A percentile compares a stretch with the other conserved stretches of the same genome.
Evolutionary conservation across 2,329 filamentous ascomycete species (phyloP).

Genomic region (Xylaria digitata): DNA sequence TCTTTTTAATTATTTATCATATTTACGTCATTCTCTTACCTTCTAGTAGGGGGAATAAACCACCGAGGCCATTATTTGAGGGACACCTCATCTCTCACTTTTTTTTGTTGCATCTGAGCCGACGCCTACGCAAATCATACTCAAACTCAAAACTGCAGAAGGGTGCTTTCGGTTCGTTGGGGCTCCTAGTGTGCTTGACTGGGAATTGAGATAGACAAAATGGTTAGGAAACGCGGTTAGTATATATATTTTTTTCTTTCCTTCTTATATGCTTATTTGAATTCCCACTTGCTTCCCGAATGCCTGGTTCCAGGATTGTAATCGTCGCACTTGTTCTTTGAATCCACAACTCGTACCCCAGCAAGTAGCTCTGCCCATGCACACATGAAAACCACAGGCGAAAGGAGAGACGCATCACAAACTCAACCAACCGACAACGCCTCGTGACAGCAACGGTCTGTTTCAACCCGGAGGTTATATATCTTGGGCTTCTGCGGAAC

Average conservation of each 20-base stretch:
- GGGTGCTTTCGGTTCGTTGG: conserved; percentile 27
- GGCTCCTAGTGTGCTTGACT: conserved; percentile 29
- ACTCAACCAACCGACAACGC: background rate
- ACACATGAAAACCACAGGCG: conserved; percentile 27
- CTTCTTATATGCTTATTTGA: conserved; percentile 34
- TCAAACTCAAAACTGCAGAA: conserved; percentile 25
- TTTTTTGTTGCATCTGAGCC: conserved; percentile 9
- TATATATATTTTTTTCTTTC: conserved; percentile 44
- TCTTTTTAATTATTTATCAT: background rate
- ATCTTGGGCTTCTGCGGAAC: conserved; percentile 17
- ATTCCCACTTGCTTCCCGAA: conserved; percentile 25
- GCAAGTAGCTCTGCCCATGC: conserved; percentile 30
- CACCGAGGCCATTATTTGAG: conserved; percentile 13
- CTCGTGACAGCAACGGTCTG: background rate
- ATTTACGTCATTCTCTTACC: conserved; percentile 21
- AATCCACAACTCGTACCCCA: conserved; percentile 25
- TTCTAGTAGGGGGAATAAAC: conserved; percentile 11
- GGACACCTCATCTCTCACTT: conserved; percentile 3
- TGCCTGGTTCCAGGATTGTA: conserved; percentile 32
- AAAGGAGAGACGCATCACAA: conserved; percentile 16
- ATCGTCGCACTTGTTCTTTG: conserved; percentile 25
- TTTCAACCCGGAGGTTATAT: background rate
- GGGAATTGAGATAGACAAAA: conserved; percentile 50
- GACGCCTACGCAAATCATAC: conserved; percentile 23
- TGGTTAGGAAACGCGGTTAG: conserved; percentile 68